Conservation (phyloP, 306 rosid genomes). For the Pterocarpus santalinus region DNA sequence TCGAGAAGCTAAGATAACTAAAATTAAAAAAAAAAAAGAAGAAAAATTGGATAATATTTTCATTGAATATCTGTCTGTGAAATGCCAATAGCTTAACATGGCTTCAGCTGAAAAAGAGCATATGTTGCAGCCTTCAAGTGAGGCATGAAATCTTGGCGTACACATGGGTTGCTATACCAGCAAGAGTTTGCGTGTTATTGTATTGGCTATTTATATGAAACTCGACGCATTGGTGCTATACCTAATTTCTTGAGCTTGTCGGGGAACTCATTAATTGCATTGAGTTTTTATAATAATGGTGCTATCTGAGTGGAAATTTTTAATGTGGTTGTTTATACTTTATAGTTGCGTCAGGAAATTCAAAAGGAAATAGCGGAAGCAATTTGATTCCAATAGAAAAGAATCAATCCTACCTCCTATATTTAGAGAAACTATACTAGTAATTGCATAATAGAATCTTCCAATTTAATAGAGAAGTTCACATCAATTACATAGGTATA, state of each 20-base stretch:
- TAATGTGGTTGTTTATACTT: not conserved
- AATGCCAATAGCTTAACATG: slow-evolving; percentile 20
- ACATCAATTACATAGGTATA: not conserved
- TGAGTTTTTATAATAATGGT: slow-evolving; percentile 32
- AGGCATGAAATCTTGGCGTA: slow-evolving; percentile 48
- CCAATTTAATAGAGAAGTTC: slow-evolving; percentile 21
- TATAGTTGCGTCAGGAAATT: slow-evolving; percentile 18
- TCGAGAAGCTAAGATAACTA: not conserved
- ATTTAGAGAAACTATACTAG: not conserved
- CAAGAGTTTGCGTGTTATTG: slow-evolving; percentile 3
- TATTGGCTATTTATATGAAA: slow-evolving; percentile 24
- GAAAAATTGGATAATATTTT: slow-evolving; percentile 8
- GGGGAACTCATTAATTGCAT: slow-evolving; percentile 34
- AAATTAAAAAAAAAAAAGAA: not conserved
- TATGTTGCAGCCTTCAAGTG: slow-evolving; percentile 45
- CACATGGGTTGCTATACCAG: slow-evolving; percentile 50
- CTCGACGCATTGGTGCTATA: slow-evolving; percentile 32
- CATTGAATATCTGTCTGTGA: slow-evolving; percentile 1
- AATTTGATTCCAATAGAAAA: slow-evolving; percentile 23
- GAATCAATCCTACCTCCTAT: not conserved
- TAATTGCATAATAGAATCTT: not conserved
- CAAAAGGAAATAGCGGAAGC: not conserved
- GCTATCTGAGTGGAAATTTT: slow-evolving; percentile 38
- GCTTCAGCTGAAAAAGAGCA: not conserved
- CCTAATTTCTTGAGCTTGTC: slow-evolving; percentile 40